These are phyloP conservation scores for Ceriops decandra DNA, from an alignment of 345 rosid genomes.

Conservation along the genomic window DNA sequence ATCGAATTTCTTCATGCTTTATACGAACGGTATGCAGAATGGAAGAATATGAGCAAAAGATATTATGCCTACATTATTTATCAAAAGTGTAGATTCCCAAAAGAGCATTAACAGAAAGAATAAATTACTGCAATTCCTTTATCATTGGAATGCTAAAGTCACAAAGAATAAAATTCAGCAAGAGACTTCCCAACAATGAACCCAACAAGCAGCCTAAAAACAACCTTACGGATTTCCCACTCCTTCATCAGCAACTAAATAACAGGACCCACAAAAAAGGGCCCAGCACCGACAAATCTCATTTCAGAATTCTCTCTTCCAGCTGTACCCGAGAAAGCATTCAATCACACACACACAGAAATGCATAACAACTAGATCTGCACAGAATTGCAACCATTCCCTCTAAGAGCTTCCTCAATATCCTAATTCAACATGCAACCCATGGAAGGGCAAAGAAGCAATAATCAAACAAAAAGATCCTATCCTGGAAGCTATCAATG, in stretches of 20 bases:
- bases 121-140: not conserved
- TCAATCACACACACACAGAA: not conserved
- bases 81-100: not conserved
- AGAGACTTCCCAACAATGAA: not conserved
- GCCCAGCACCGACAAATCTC: too few species aligned
- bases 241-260: too few species aligned
- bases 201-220: too few species aligned
- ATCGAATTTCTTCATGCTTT: not conserved
- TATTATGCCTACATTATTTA: not conserved
- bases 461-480: not conserved
- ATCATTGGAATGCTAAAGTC: not conserved
- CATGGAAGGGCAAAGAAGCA: too few species aligned
- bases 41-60: conserved; percentile 5
- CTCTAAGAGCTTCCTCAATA: not conserved
- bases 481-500: not conserved
- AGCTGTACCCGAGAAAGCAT: too few species aligned
- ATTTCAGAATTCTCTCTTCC: too few species aligned
- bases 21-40: not conserved
- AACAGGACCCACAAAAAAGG: too few species aligned
- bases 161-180: not conserved
- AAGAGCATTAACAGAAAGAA: not conserved
- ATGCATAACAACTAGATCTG: conserved; percentile 5
- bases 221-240: too few species aligned
- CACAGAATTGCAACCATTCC: not conserved
- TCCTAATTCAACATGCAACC: not conserved